Base-by-base conservation (phyloP, 108 stramenopile genomes). In the Mediolabrus comicus region DNA sequence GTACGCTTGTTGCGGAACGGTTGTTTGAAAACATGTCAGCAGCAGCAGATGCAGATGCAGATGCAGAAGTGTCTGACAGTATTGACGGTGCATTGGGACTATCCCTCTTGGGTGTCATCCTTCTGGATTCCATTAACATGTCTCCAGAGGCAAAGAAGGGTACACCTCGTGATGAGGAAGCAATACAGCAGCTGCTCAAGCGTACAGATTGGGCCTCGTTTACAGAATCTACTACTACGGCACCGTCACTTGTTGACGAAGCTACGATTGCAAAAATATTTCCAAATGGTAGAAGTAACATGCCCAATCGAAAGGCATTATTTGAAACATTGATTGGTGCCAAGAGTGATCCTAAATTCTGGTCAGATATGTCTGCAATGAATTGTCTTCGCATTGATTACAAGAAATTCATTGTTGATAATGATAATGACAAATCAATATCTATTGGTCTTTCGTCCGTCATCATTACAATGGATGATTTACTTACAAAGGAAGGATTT, bases 111-210 rank as follows among this genome's bases (percentile, higher is more conserved):
- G 89, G 92, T 26, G 83, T 81, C 14, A 94, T 94, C 16, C 72
- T 94, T 27, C 62, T 94, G 14, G 92, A 94, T 82, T 86, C 92
- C n/a, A 69, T 91, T 65, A 89, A 94, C 71, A 85, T 94, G 86
- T 66, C 53, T 14, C 75, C 84, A 11, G 60, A 72, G 59, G 88
- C 89, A 16, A 87, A 87, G 7, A 89, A 88, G 71, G 92, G 76
- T 3, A 91, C 92, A 14, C 62, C 53, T 9, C 67, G 92, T 1
- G 92, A 94, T 67, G 62, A 59, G 30, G 59, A n/a, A 13, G 90
- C 88, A 14, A 75, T 94, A 24, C 52, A 85, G 25, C 52, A 16
- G 29, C 60, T 91, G 14, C 34, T 83, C 34, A 57, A 59, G n/a
- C 55, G 59, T 3, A 87, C 86, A 4, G 78, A 88, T 60, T 88